phyloP scores from a whole-genome alignment of 1,284 basidiomycete species.

The Chondrostereum purpureum region DNA sequence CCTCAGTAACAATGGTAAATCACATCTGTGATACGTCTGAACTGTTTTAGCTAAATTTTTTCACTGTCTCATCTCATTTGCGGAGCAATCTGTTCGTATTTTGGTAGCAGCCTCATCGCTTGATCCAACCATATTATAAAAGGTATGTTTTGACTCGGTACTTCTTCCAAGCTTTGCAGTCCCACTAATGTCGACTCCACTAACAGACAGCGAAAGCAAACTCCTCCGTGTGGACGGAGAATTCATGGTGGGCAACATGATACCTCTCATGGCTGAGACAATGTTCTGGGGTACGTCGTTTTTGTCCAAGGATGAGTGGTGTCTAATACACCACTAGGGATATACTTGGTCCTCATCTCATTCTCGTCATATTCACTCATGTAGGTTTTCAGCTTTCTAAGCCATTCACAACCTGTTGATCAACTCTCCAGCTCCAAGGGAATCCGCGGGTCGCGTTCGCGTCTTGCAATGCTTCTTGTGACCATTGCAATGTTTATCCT shows the following conservation, averaged over 20 bases:
- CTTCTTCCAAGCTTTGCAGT: too few species aligned
- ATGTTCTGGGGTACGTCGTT: slow-evolving; percentile 4
- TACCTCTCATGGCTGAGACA: slow-evolving; percentile 4
- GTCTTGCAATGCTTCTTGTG: not conserved
- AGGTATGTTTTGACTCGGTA: too few species aligned
- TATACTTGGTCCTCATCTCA: slow-evolving; percentile 3
- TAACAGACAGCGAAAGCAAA: slow-evolving; percentile 3
- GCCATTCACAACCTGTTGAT: not conserved
- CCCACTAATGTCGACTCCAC: not conserved
- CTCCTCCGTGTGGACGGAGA: slow-evolving; percentile 2
- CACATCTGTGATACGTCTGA: too few species aligned
- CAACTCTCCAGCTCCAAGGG: not conserved
- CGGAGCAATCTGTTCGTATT: too few species aligned
- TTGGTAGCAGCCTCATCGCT: too few species aligned
- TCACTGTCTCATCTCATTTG: too few species aligned
- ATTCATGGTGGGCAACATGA: slow-evolving; percentile 5
- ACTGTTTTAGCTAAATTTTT: too few species aligned
- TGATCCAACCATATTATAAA: too few species aligned
- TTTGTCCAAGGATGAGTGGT: not conserved
- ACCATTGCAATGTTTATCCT: slow-evolving; percentile 1
- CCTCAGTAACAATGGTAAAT: too few species aligned
- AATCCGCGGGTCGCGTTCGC: not conserved
- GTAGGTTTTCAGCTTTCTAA: not conserved
- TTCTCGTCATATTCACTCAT: not conserved
- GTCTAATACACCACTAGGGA: not conserved